Evolutionary conservation across 2,329 filamentous ascomycete species (phyloP).

Genomic region (Talaromyces funiculosus): DNA sequence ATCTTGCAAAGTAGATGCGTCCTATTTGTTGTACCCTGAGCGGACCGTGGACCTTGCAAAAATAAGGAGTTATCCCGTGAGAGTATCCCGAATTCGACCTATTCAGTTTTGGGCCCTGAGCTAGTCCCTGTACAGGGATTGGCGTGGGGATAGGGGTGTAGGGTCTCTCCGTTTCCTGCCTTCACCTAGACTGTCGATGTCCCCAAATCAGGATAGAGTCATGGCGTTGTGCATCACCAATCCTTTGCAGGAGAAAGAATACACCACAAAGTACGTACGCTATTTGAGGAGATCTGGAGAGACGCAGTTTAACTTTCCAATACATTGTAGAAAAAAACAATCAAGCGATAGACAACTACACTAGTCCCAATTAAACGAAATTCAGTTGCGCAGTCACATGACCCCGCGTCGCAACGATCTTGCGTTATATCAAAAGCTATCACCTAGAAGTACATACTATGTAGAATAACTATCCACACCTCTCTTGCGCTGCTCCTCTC

Average conservation of each 20-base stretch:
- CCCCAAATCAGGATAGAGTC: no score
- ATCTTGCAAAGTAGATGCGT: not conserved
- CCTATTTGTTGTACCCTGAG: not conserved
- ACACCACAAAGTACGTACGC: not conserved
- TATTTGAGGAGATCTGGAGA: no score
- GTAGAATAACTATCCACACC: not conserved
- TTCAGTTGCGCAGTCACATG: conserved; percentile 1
- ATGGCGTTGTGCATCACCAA: not conserved
- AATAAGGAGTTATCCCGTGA: not conserved
- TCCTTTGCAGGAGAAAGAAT: not conserved
- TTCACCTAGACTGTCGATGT: not conserved
- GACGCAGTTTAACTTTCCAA: not conserved
- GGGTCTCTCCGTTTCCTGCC: not conserved
- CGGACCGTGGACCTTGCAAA: not conserved
- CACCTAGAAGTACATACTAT: not conserved
- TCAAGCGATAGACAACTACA: not conserved
- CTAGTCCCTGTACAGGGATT: not conserved
- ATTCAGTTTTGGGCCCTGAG: not conserved
- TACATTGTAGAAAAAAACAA: not conserved
- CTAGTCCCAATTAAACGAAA: not conserved
- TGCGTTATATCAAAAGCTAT: not conserved
- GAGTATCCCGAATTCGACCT: not conserved
- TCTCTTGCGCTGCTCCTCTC: no score
- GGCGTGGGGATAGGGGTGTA: not conserved
- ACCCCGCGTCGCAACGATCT: not conserved